Evolutionary conservation across 768 basidiomycete species (phyloP), one percentile per base, ranked within the genome.

Genomic region (Cubamyces lactineus): DNA sequence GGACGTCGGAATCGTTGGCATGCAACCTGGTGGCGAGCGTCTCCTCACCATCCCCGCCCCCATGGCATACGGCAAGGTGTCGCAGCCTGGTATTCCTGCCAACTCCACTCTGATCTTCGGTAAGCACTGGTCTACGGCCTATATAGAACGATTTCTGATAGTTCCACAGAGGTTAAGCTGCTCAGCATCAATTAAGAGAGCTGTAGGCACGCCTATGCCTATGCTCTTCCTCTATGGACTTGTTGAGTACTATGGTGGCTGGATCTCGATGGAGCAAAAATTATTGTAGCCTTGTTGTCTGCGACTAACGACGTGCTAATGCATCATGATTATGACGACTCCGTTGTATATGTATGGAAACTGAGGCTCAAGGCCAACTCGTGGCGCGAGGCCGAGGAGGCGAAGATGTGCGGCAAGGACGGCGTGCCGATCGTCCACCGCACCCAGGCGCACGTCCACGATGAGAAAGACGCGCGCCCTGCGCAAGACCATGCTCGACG

Each of bases 21-120:
- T 98, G 95, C 88, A 92, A 68, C 86, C 89, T 42, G 90, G 87
- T 42, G 95, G 96, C 26, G 95, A 98, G 76, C 86, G 96, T 53
- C 77, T 86, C 59, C 79, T 98, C 66, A 86, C 81, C 45, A 82
- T 95, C 51, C 93, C 92, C 46, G 77, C 90, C 15, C 70, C 79
- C 28, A 80, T 92, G 79, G 89, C 73, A 19, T 92, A 91, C 64
- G 96, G 96, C 46, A 82, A 78, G 65, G 79, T 77, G 69, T 87
- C 87, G 70, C 76, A 78, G 67, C 74, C 72, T 2, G 82, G 73
- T 11, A 95, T 96, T 58, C 94, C 94, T 53, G 69, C 85, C 42
- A 91, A 90, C 74, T 87, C 94, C 6, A 94, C 90, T 16, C 81
- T 96, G 53, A 80, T 78, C 63, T 96, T 96, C 70, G 94, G 91